A percentile compares a stretch with the other conserved stretches of the same genome.
Conservation (phyloP, 2,329 filamentous ascomycete genomes). For the Fulvia fulva region DNA sequence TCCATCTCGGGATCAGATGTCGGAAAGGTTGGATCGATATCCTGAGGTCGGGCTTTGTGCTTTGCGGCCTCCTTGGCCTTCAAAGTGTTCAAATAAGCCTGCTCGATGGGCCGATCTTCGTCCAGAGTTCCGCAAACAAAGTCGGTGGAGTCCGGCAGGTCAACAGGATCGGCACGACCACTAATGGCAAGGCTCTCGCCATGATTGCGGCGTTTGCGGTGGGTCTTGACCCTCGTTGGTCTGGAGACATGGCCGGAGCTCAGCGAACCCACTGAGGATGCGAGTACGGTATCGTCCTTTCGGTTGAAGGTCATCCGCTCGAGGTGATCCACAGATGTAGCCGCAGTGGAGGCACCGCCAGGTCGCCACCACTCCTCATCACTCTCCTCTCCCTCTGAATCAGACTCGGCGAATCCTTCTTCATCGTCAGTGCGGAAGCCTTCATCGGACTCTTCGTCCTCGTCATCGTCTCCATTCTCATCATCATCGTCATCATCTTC, state of each 20-base stretch:
- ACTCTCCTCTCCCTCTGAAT: conserved; percentile 63
- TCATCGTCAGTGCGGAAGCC: conserved; percentile 81
- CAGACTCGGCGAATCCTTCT: conserved; percentile 65
- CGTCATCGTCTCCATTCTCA: conserved; percentile 59
- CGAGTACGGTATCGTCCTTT: conserved; percentile 46
- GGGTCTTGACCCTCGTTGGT: conserved; percentile 9
- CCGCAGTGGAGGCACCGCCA: conserved; percentile 47
- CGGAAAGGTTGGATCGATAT: conserved; percentile 96
- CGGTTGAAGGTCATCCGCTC: conserved; percentile 44
- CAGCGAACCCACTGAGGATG: conserved; percentile 53
- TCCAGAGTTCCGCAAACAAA: conserved; percentile 98
- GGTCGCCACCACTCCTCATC: conserved; percentile 69
- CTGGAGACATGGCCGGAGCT: conserved; percentile 31
- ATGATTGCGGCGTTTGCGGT: conserved; percentile 13
- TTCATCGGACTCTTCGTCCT: conserved; percentile 53
- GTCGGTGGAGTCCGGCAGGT: conserved; percentile 93
- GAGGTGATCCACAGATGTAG: conserved; percentile 52
- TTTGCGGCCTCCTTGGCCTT: conserved; percentile 78
- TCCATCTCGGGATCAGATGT: conserved; percentile 86
- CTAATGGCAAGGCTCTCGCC: conserved; percentile 39
- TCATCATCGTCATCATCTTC: conserved; percentile 43
- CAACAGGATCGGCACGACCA: conserved; percentile 47
- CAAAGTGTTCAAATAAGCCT: conserved; percentile 81
- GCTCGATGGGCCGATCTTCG: conserved; percentile 90
- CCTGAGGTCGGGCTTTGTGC: conserved; percentile 81